These are phyloP conservation scores for Penicillium italicum DNA, from an alignment of 2,329 filamentous ascomycete genomes.

Conservation along the genomic window DNA sequence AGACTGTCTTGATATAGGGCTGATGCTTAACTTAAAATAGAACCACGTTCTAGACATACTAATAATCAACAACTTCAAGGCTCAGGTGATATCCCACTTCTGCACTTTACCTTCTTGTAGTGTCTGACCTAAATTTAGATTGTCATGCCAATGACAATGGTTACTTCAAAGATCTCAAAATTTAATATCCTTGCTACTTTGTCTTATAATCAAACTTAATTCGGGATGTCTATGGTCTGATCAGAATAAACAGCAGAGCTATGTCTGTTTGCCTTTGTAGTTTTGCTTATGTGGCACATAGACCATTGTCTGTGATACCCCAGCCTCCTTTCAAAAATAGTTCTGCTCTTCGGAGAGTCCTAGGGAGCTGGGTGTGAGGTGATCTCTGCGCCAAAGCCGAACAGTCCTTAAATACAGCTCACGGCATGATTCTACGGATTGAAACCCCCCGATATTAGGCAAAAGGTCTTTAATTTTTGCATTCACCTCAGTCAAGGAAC, in stretches of 20 bases:
- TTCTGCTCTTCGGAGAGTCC: background rate
- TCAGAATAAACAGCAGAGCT: background rate
- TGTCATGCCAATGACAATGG: background rate
- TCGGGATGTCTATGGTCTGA: background rate
- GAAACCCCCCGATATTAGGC: background rate
- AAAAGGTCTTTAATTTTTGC: background rate
- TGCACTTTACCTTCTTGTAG: background rate
- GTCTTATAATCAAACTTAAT: conserved; percentile 1
- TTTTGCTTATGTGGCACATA: background rate
- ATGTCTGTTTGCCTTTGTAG: background rate
- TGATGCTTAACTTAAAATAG: background rate
- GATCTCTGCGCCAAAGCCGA: background rate
- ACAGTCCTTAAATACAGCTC: background rate
- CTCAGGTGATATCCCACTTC: background rate
- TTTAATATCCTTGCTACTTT: background rate
- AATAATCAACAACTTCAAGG: background rate
- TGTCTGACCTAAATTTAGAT: conserved; percentile 4
- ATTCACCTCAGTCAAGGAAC: background rate
- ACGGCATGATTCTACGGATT: background rate
- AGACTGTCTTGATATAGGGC: background rate
- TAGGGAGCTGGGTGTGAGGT: background rate
- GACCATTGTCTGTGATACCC: background rate
- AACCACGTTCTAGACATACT: background rate
- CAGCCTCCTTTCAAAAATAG: background rate
- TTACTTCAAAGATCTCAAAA: background rate